Base-by-base conservation (phyloP, 306 rosid genomes). In the Cucurbita argyrosperma region DNA sequence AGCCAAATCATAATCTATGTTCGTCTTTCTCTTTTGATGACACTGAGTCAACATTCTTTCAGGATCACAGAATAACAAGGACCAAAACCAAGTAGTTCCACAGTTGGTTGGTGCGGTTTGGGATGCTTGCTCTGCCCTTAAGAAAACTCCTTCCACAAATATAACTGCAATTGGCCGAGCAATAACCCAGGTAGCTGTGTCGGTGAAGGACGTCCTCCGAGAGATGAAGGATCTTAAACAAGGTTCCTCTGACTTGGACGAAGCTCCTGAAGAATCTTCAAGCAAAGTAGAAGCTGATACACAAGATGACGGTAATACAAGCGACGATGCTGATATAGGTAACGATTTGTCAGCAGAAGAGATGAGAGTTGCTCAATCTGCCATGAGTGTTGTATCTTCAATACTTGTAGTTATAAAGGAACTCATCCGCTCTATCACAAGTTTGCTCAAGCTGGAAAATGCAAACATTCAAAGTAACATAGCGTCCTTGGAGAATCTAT, bases 221-320 rank as follows among this genome's bases (percentile, higher is more conserved):
- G 99, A 95, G 81, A 82, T 95, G 96, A 95, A 85, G 76, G 99
- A 95, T 84, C 85, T 95, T 71, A 95, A 87, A 83, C 89, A 90
- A 6, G 83, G 5, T 35, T 79, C 91, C 42, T 76, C 84, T 9
- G 83, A 86, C 74, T 50, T 51, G 16, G 90, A 84, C 14, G 76
- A 78, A 78, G 61, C 79, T n/a, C 54, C 51, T 0, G 72, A 59
- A 18, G 84, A 83, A 67, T 23, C 78, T 76, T 76, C 74, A 38
- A 73, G 70, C 13, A 65, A 52, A 72, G 76, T 80, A 23, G 86
- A 74, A 43, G 43, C 51, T 21, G 83, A 80, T 40, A 78, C 80
- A 35, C 55, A 26, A 49, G 87, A 75, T 26, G 87, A 83, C 50
- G 89, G 77, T 54, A 54, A 77, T 79, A 76, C 77, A 14, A 83